A percentile compares a stretch with the other conserved stretches of the same genome.
phyloP scores from a whole-genome alignment of 768 basidiomycete genomes.

The Mycena kentingensis region DNA sequence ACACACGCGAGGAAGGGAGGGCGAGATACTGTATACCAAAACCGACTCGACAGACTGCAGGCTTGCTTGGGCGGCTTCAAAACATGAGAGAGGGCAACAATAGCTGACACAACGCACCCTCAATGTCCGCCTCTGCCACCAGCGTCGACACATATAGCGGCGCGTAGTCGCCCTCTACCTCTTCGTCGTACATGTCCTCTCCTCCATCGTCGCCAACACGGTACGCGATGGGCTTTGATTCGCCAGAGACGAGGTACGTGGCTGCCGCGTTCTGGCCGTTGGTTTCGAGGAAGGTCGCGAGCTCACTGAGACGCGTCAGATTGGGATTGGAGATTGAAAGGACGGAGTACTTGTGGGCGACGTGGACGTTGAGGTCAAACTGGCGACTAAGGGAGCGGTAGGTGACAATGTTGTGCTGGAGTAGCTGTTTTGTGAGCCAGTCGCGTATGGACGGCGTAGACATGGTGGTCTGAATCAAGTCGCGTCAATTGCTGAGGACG shows the following conservation, averaged over 20 bases:
- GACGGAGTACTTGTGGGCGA: conserved; percentile 70
- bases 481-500: too few species aligned
- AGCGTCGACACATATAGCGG: conserved; percentile 53
- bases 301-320: conserved; percentile 57
- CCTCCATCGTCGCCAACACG: conserved; percentile 38
- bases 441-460: conserved; percentile 44
- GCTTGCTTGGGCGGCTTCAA: conserved; percentile 57
- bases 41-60: conserved; percentile 56
- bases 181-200: conserved; percentile 35
- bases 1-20: conserved; percentile 61
- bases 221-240: conserved; percentile 31
- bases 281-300: conserved; percentile 57
- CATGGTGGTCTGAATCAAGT: conserved; percentile 34
- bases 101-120: conserved; percentile 55
- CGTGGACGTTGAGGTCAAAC: conserved; percentile 71
- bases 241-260: conserved; percentile 74
- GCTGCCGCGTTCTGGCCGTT: conserved; percentile 51
- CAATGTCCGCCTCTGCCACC: conserved; percentile 63
- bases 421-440: conserved; percentile 52
- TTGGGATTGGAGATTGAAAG: background rate
- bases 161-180: conserved; percentile 46
- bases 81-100: background rate
- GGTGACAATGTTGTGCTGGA: conserved; percentile 59
- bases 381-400: conserved; percentile 76
- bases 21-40: conserved; percentile 74